Evolutionary conservation across 768 basidiomycete species (phyloP).

Genomic region (Russula emetica): DNA sequence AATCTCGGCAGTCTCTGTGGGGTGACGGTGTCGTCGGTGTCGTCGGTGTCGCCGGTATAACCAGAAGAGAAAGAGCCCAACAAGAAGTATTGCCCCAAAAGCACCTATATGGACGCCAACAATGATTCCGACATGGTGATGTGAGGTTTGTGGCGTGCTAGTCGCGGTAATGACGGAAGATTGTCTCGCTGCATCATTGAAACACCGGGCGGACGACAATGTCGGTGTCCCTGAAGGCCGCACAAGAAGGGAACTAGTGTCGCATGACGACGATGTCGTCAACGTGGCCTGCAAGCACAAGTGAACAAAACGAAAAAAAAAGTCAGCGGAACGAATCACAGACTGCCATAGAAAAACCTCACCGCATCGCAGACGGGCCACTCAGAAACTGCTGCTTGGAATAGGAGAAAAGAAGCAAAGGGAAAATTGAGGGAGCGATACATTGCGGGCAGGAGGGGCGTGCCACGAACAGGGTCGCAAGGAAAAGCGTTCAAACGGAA

Average conservation of each 20-base stretch:
- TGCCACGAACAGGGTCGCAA: not conserved
- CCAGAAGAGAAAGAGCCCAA: constrained; percentile 19
- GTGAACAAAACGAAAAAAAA: not conserved
- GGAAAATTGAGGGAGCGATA: not conserved
- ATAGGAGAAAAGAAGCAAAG: constrained; percentile 1
- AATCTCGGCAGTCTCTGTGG: not conserved
- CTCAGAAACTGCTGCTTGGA: constrained; percentile 11
- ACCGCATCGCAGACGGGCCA: constrained; percentile 4
- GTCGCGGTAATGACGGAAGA: not conserved
- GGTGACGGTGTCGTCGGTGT: too few relatives aligned
- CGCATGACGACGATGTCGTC: not conserved
- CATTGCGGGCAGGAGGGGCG: not conserved
- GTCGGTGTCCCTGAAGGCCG: not conserved
- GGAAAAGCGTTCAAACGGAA: not conserved
- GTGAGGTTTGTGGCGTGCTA: not conserved
- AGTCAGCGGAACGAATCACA: not conserved
- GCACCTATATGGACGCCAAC: constrained; percentile 8
- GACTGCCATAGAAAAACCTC: not conserved
- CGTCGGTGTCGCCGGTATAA: constrained; percentile 5
- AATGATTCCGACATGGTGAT: constrained; percentile 1
- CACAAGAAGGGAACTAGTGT: not conserved
- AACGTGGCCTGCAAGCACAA: constrained; percentile 2
- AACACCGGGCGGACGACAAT: not conserved
- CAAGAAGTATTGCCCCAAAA: constrained; percentile 4
- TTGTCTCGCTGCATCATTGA: not conserved